Evolutionary conservation across 768 basidiomycete species (phyloP).

Genomic region (Tricholoma furcatifolium): DNA sequence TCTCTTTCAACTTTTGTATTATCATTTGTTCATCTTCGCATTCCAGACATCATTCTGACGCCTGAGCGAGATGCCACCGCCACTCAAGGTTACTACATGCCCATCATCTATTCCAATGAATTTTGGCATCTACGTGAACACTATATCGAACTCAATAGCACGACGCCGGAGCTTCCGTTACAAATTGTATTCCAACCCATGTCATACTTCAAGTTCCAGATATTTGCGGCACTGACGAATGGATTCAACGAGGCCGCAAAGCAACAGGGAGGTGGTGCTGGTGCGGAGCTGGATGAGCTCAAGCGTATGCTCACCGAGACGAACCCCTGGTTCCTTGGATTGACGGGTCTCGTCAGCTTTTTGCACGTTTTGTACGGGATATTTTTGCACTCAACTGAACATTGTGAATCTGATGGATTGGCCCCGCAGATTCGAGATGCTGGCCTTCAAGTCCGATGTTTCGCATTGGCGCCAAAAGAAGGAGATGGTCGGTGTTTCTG

Average conservation of each 20-base stretch:
- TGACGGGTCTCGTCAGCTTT: slow-evolving; percentile 83
- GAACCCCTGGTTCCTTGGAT: slow-evolving; percentile 82
- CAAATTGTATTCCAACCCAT: slow-evolving; percentile 84
- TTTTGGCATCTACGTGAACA: slow-evolving; percentile 91
- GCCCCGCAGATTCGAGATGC: slow-evolving; percentile 77
- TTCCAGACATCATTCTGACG: slow-evolving; percentile 62
- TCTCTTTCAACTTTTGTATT: neutral
- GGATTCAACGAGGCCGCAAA: slow-evolving; percentile 87
- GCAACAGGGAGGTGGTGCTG: slow-evolving; percentile 59
- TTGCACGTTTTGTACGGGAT: slow-evolving; percentile 79
- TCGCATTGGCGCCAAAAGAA: slow-evolving; percentile 94
- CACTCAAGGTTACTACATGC: slow-evolving; percentile 73
- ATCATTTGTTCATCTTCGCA: slow-evolving; percentile 13
- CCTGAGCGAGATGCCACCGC: slow-evolving; percentile 62
- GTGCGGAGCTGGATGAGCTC: slow-evolving; percentile 87
- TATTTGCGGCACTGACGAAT: slow-evolving; percentile 81
- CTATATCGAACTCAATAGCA: slow-evolving; percentile 82
- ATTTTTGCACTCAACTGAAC: slow-evolving; percentile 8
- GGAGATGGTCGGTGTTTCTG: slow-evolving; percentile 92
- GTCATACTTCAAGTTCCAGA: slow-evolving; percentile 83
- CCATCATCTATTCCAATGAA: slow-evolving; percentile 90
- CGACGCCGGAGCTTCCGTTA: slow-evolving; percentile 75
- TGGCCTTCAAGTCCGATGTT: slow-evolving; percentile 94
- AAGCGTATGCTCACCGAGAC: slow-evolving; percentile 93
- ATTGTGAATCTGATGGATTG: neutral